These are phyloP conservation scores for Penicillium subrubescens DNA, from an alignment of 495 filamentous ascomycete species.

Conservation along the genomic window DNA sequence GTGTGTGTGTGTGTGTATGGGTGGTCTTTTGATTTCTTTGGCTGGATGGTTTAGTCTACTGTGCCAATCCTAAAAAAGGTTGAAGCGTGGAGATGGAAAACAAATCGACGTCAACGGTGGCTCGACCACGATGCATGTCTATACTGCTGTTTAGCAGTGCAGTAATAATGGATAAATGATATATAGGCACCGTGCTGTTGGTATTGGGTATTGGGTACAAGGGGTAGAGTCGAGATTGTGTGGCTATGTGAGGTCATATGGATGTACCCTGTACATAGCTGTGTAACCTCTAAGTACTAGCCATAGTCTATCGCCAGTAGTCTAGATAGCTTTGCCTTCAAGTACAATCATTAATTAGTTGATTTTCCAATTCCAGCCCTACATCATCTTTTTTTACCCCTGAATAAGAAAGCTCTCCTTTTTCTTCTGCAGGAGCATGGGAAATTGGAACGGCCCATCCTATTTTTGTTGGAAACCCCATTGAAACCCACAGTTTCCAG, in stretches of 20 bases:
- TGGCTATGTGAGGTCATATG: not conserved
- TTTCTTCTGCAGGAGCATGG: not conserved
- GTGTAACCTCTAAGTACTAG: not conserved
- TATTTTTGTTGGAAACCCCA: slow-evolving; percentile 2
- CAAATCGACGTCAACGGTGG: slow-evolving; percentile 8
- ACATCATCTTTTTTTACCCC: not conserved
- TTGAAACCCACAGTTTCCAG: slow-evolving; percentile 14
- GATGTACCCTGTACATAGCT: slow-evolving; percentile 10
- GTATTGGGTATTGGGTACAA: not conserved
- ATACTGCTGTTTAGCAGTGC: no score
- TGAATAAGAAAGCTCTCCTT: not conserved
- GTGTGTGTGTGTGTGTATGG: slow-evolving; percentile 8
- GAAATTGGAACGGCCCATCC: not conserved
- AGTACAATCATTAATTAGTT: not conserved
- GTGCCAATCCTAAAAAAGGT: not conserved
- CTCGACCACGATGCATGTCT: no score
- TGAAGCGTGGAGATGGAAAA: not conserved
- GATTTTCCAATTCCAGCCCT: not conserved
- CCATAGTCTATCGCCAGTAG: not conserved
- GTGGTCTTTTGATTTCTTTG: not conserved
- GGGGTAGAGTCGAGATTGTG: not conserved
- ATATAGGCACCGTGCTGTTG: not conserved
- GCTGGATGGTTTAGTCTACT: not conserved
- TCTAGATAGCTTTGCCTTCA: not conserved
- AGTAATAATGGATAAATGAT: no score